Conservation (phyloP, 768 basidiomycete species). For the Suillus clintonianus region DNA sequence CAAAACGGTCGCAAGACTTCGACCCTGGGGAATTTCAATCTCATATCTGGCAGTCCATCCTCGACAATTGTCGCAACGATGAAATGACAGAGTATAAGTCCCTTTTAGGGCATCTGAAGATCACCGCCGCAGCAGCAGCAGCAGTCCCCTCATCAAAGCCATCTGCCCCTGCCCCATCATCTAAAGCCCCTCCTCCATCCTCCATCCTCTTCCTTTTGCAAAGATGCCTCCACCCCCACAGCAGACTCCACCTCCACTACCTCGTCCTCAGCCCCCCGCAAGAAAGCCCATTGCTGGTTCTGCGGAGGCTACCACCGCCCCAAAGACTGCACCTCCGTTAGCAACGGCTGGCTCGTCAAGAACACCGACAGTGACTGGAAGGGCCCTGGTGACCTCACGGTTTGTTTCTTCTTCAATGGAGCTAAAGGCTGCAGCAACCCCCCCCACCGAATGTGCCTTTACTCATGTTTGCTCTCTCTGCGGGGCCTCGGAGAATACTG, state of each 20-base stretch:
- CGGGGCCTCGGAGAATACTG: slow-evolving; percentile 13
- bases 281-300: not conserved
- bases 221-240: not conserved
- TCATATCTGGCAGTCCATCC: not conserved
- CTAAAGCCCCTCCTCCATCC: no score
- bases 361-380: not conserved
- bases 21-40: not conserved
- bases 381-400: not conserved
- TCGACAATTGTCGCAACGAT: not conserved
- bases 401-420: not conserved
- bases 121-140: no score
- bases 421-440: not conserved
- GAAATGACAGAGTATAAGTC: not conserved
- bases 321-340: not conserved
- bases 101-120: not conserved
- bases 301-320: not conserved
- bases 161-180: no score
- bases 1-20: not conserved
- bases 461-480: not conserved
- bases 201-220: not conserved
- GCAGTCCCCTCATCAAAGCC: no score
- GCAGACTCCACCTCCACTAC: not conserved
- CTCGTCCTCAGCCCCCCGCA: not conserved
- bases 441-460: not conserved
- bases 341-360: not conserved